phyloP scores from a whole-genome alignment of 2,329 filamentous ascomycete species.

The Didymellaceae sp. region DNA sequence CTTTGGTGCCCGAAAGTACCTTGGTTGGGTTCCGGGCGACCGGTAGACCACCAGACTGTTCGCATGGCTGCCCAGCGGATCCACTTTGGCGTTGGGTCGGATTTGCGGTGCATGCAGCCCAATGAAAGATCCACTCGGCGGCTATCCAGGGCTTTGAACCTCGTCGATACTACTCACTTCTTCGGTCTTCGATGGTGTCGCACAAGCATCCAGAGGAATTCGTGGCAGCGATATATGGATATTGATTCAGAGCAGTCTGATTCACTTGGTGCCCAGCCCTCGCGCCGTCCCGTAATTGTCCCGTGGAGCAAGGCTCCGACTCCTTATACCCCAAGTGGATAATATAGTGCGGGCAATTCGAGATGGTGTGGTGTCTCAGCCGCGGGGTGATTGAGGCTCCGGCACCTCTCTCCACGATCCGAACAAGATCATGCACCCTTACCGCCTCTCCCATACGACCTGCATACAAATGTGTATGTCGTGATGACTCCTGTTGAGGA shows the following conservation, averaged over 20 bases:
- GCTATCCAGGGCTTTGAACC: constrained; percentile 25
- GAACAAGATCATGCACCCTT: background rate
- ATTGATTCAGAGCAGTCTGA: constrained; percentile 3
- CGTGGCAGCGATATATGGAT: constrained; percentile 12
- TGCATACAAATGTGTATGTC: background rate
- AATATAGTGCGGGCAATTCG: background rate
- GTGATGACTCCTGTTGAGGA: no score
- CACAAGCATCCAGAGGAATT: constrained; percentile 5
- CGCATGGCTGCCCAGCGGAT: constrained; percentile 38
- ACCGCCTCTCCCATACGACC: background rate
- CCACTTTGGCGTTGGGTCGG: constrained; percentile 30
- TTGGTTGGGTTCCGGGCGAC: constrained; percentile 34
- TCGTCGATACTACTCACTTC: constrained; percentile 9
- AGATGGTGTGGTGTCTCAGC: constrained; percentile 8
- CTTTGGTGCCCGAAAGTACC: constrained; percentile 33
- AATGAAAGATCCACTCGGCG: constrained; percentile 31
- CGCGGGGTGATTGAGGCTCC: constrained; percentile 1
- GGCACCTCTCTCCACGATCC: constrained; percentile 1
- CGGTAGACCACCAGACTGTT: constrained; percentile 24
- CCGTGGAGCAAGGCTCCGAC: constrained; percentile 10
- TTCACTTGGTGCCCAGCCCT: constrained; percentile 4
- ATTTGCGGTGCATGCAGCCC: constrained; percentile 28
- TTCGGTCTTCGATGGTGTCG: constrained; percentile 2
- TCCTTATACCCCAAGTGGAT: background rate
- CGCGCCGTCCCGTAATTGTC: constrained; percentile 16